Conservation (phyloP, 176 grass and related monocot species). For the Tuctoria greenei region DNA sequence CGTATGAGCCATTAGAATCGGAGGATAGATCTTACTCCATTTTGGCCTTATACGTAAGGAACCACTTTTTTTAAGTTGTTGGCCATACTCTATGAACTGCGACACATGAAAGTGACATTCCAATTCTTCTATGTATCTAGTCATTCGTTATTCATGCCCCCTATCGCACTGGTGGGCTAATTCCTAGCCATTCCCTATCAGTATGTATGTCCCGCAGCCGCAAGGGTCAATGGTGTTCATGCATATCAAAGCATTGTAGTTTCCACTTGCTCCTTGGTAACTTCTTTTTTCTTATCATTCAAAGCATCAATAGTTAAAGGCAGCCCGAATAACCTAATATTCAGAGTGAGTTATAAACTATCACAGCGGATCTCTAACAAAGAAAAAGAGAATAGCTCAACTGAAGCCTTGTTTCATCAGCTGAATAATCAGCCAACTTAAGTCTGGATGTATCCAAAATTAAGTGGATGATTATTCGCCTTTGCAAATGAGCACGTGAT, state of each 20-base stretch:
- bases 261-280: neutral
- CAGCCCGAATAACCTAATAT: neutral
- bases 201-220: neutral
- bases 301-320: constrained; percentile 3
- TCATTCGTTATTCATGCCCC: constrained; percentile 11
- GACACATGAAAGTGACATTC: constrained; percentile 12
- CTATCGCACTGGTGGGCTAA: neutral
- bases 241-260: neutral
- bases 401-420: neutral
- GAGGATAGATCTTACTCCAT: constrained; percentile 14
- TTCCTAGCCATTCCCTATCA: neutral
- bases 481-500: neutral
- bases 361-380: neutral
- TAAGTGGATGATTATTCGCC: no score
- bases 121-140: neutral
- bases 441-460: neutral
- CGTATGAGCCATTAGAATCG: neutral
- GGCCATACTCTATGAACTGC: no score
- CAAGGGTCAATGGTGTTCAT: neutral
- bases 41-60: neutral
- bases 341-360: neutral
- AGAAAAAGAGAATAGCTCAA: neutral
- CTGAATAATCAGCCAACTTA: constrained; percentile 11
- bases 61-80: neutral
- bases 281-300: neutral